Percentiles rank a stretch among this genome's conserved stretches.
Evolutionary conservation across 768 basidiomycete genomes (phyloP).

Genomic region (Phaeotremella fagi): DNA sequence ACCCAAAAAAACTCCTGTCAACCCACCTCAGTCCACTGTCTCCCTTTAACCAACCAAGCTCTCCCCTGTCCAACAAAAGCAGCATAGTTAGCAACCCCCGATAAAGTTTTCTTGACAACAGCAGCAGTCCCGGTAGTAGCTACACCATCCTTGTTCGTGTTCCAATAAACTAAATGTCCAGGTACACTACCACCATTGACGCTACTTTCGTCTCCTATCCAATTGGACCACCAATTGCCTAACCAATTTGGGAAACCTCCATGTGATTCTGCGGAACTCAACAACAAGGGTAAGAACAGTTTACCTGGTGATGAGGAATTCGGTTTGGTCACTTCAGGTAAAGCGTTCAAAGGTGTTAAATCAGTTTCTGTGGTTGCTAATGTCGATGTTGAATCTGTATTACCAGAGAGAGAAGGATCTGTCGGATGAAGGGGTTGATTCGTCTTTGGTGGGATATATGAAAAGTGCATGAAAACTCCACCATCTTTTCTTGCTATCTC

Average conservation of each 20-base stretch:
- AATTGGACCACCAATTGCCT: conserved; percentile 45
- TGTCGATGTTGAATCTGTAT: no score
- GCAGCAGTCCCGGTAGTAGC: conserved; percentile 15
- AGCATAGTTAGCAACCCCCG: conserved; percentile 24
- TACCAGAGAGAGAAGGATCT: no score
- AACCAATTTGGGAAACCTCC: conserved; percentile 46
- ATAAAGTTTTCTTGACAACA: conserved; percentile 28
- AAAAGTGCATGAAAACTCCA: conserved; percentile 46
- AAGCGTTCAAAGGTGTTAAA: conserved; percentile 11
- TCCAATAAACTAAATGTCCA: conserved; percentile 28
- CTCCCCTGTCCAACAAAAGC: conserved; percentile 36
- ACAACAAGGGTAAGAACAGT: conserved; percentile 37
- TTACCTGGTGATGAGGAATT: conserved; percentile 20
- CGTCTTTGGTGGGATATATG: conserved; percentile 43
- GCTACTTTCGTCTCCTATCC: conserved; percentile 11
- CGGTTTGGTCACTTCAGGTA: conserved; percentile 14
- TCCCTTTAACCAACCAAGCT: conserved; percentile 46
- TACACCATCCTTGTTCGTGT: conserved; percentile 9
- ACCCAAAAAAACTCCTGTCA: neutral
- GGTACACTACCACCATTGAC: conserved; percentile 7
- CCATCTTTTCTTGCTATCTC: conserved; percentile 42
- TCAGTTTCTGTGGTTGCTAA: conserved; percentile 3
- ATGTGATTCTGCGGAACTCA: conserved; percentile 29
- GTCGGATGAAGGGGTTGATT: neutral
- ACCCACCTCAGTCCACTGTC: conserved; percentile 46